Evolutionary conservation across 1,284 basidiomycete species (phyloP), one percentile per base, ranked within the genome.

Genomic region (Trichosporon sp.): DNA sequence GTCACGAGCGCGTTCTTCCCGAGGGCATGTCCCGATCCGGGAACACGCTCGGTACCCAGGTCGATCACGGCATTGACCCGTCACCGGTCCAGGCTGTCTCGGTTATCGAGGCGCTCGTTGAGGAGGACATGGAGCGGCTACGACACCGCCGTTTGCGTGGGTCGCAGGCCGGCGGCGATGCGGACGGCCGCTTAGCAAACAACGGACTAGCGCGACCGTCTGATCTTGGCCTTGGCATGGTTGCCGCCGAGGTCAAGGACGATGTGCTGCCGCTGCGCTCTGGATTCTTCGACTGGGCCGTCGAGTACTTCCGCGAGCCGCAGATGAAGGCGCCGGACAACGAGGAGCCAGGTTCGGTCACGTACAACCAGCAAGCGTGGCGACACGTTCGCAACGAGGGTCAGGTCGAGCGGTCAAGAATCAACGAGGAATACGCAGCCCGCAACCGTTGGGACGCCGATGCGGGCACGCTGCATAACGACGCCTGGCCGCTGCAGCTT

Each of bases 311-410:
- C 86, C 95, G 93, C 74, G 96, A 98, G 83, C 95, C 96, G 3
- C 96, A 97, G 84, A 97, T 98, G 95, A 91, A 93, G 92, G 91
- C 95, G 88, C 90, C 93, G 19, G 96, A 99, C 81, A 90, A 90
- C 3, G 95, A 98, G 79, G 97, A 99, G 83, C 94, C 96, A 16
- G 96, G 96, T 2, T 96, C 93, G 74, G 86, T 92, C 64, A 90
- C 92, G 77, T 98, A 96, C 81, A 98, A 98, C 79, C 92, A 96
- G 78, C 94, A 98, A 80, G 90, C 96, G 2, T 99, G 96, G 96
- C 88, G 96, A 76, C 91, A 96, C 78, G 88, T 92, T 76, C 89
- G 95, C 69, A 98, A 98, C 79, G 95, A 97, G 78, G 88, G 89
- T 68, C 88, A 96, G 68, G 86, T 87, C n/a, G 91, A 94, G 79